A percentile compares a stretch with the other conserved stretches of the same genome.
These are phyloP conservation scores for Alternaria sp. DNA, from an alignment of 2,329 filamentous ascomycete genomes.

Conservation along the genomic window DNA sequence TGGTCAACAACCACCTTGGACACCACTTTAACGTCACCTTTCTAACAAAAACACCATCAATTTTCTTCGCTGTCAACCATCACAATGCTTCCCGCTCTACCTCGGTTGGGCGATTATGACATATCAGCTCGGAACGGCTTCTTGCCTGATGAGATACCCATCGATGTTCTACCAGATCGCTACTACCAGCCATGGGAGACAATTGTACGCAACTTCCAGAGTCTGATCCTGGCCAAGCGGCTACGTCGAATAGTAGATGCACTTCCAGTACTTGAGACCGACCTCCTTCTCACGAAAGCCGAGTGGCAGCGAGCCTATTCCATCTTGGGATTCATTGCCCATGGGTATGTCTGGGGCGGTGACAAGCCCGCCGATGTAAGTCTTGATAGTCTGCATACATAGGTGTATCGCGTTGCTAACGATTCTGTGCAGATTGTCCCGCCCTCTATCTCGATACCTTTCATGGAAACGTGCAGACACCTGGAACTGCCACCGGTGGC, in stretches of 20 bases:
- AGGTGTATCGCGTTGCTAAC: conserved; percentile 26
- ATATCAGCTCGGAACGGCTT: conserved; percentile 85
- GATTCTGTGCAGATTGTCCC: conserved; percentile 68
- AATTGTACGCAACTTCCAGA: conserved; percentile 84
- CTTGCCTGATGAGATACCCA: conserved; percentile 80
- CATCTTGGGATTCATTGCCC: conserved; percentile 79
- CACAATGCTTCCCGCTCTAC: conserved; percentile 55
- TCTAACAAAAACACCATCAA: neutral
- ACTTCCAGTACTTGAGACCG: conserved; percentile 84
- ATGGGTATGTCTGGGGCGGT: conserved; percentile 91
- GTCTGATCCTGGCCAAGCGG: conserved; percentile 83
- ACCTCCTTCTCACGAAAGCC: conserved; percentile 79
- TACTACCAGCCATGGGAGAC: conserved; percentile 98
- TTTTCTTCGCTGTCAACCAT: neutral
- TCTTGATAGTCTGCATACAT: conserved; percentile 4
- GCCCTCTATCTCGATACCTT: conserved; percentile 81
- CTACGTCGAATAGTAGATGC: conserved; percentile 81
- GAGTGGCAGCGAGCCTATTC: conserved; percentile 93
- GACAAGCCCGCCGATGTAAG: conserved; percentile 75
- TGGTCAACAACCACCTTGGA: neutral
- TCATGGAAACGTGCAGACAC: conserved; percentile 77
- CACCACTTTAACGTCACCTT: neutral
- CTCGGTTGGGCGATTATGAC: conserved; percentile 76
- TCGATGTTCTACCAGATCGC: conserved; percentile 81
- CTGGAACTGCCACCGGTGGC: conserved; percentile 92